phyloP scores from a whole-genome alignment of 1,284 basidiomycete genomes.

The Austroboletus niveus region DNA sequence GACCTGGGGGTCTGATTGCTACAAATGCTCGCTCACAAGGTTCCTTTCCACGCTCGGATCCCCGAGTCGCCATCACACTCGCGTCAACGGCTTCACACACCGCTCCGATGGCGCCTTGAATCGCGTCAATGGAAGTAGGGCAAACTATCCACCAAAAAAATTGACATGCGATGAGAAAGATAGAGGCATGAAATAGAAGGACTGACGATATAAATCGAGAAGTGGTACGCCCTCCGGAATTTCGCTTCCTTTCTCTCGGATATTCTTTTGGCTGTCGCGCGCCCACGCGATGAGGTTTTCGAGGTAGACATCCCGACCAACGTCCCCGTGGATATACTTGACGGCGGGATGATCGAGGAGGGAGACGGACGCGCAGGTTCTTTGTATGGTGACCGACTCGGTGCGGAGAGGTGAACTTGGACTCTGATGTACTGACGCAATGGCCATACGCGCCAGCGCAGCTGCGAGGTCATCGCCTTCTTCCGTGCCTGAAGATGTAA shows the following conservation, averaged over 20 bases:
- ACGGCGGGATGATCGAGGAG: slow-evolving; percentile 63
- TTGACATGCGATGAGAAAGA: background rate
- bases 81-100: slow-evolving; percentile 84
- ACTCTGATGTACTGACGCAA: slow-evolving; percentile 24
- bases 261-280: slow-evolving; percentile 62
- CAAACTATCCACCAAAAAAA: slow-evolving; percentile 49
- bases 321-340: slow-evolving; percentile 71
- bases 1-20: slow-evolving; percentile 84
- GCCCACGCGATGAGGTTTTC: slow-evolving; percentile 63
- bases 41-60: slow-evolving; percentile 31
- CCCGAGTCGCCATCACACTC: slow-evolving; percentile 44
- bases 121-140: slow-evolving; percentile 65
- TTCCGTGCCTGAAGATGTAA: slow-evolving; percentile 34
- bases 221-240: slow-evolving; percentile 75
- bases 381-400: slow-evolving; percentile 42
- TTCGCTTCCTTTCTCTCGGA: slow-evolving; percentile 67
- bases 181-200: background rate
- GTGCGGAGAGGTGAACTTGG: slow-evolving; percentile 17
- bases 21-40: slow-evolving; percentile 66
- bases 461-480: slow-evolving; percentile 43
- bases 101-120: slow-evolving; percentile 75
- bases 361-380: slow-evolving; percentile 53
- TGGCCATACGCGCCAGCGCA: slow-evolving; percentile 55
- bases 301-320: slow-evolving; percentile 66
- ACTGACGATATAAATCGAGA: slow-evolving; percentile 83